Evolutionary conservation across 1,284 basidiomycete species (phyloP), one percentile per base, ranked within the genome.

Genomic region (Ceratobasidium sp.): DNA sequence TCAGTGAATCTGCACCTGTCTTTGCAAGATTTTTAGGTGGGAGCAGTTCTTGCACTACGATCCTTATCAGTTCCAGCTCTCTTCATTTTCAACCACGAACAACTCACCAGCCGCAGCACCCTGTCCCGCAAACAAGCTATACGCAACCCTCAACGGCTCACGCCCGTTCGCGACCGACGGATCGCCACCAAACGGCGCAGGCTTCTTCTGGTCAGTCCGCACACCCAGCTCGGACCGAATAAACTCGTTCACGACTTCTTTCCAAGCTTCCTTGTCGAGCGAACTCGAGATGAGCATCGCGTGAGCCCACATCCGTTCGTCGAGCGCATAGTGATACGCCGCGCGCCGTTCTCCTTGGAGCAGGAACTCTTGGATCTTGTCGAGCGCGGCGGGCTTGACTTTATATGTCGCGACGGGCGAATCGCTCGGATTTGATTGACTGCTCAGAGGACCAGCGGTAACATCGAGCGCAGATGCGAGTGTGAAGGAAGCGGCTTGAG

Each of bases 231-330:
- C 98, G 28, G 91, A 89, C 55, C 90, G 90, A 53, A 97, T 86
- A 83, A 99, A 99, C 80, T 97, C 94, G 53, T 89, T 90, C 0
- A 97, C 95, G 5, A 93, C 94, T 80, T 97, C 95, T 83, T 94
- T 94, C 96, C 97, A 99, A 5, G 95, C 90, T 46, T 97, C 96
- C 82, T 95, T 95, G 84, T 97, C 97, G 70, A 99, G 90, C 77
- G 95, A 94, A 83, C 95, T 97, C 9, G 98, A 93, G 80, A 99
- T 97, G 66, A 99, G 87, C 90, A 99, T 92, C 0, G 98, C 98
- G 85, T 99, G 98, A 0, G 96, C 92, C 97, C 97, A 99, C 80
- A 99, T 86, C 82, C 91, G 93, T 84, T 97, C 91, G 79, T 96
- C 92, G 40, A 96, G 88, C 3, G 98, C 97, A 83, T 93, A 96